These are phyloP conservation scores for Nothophaeocryptopus gaeumannii DNA, from an alignment of 2,329 filamentous ascomycete genomes.

Conservation along the genomic window DNA sequence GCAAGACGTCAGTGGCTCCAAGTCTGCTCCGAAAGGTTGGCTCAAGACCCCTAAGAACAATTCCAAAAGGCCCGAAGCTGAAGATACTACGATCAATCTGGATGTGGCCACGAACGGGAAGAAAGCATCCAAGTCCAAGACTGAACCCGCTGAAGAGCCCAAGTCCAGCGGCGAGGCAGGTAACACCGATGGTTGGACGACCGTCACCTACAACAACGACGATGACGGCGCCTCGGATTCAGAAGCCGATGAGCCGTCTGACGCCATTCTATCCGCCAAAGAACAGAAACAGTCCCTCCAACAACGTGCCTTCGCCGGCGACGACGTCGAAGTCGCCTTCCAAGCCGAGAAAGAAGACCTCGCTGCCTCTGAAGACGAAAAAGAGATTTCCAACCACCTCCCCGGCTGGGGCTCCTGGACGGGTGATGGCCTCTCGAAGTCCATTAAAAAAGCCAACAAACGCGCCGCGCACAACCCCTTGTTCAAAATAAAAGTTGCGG, in stretches of 20 bases:
- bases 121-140: conserved; percentile 7
- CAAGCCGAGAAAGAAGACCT: conserved; percentile 71
- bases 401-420: conserved; percentile 94
- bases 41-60: conserved; percentile 24
- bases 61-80: conserved; percentile 21
- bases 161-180: conserved; percentile 16
- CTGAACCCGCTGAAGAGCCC: conserved; percentile 17
- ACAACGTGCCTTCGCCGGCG: conserved; percentile 77
- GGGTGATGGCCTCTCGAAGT: conserved; percentile 74
- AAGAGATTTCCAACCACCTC: conserved; percentile 77
- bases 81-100: conserved; percentile 13
- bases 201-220: conserved; percentile 39
- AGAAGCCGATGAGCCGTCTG: conserved; percentile 21
- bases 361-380: conserved; percentile 74
- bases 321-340: conserved; percentile 80
- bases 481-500: conserved; percentile 55
- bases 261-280: conserved; percentile 28
- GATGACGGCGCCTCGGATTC: conserved; percentile 29
- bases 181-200: conserved; percentile 45
- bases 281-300: conserved; percentile 66
- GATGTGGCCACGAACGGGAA: conserved; percentile 14
- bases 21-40: conserved; percentile 19
- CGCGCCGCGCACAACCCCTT: conserved; percentile 52
- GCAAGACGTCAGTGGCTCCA: neutral
- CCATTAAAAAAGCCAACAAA: conserved; percentile 62